phyloP scores from a whole-genome alignment of 202 grass and related monocot genomes.

The Carex arenaria region DNA sequence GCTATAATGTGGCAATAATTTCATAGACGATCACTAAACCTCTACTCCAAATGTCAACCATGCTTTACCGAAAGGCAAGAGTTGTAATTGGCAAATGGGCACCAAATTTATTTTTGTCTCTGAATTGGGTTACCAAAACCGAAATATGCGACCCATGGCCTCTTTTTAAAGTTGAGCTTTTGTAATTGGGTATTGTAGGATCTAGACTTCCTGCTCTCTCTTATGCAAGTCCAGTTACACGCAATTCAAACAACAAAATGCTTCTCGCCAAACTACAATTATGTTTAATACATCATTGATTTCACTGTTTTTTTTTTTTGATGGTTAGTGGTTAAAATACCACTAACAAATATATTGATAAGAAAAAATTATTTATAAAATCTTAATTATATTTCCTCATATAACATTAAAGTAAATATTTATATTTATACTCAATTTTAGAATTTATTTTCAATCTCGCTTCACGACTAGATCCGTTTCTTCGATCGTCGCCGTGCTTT shows the following conservation, averaged over 20 bases:
- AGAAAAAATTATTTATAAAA: no score
- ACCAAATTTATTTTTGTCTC: conserved; percentile 8
- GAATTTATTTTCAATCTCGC: no score
- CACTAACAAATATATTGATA: no score
- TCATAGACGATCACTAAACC: background rate
- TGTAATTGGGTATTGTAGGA: background rate
- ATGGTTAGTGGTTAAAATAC: no score
- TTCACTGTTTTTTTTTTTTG: background rate
- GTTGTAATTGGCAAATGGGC: conserved; percentile 7
- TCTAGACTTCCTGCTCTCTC: background rate
- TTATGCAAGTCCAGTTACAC: background rate
- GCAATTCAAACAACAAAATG: background rate
- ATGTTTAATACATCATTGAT: conserved; percentile 1
- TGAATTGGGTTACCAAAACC: conserved; percentile 15
- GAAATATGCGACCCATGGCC: background rate
- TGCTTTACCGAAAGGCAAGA: background rate
- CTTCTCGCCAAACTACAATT: conserved; percentile 3
- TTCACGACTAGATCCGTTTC: no score
- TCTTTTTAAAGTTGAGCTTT: conserved; percentile 5
- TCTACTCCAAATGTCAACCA: conserved; percentile 10
- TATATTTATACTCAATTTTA: no score
- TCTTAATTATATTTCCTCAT: no score
- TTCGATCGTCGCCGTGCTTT: no score
- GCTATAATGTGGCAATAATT: background rate
- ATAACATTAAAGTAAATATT: no score